These are phyloP conservation scores for Yarrowia porcina DNA, from an alignment of 805 yeast genomes.

Conservation along the genomic window DNA sequence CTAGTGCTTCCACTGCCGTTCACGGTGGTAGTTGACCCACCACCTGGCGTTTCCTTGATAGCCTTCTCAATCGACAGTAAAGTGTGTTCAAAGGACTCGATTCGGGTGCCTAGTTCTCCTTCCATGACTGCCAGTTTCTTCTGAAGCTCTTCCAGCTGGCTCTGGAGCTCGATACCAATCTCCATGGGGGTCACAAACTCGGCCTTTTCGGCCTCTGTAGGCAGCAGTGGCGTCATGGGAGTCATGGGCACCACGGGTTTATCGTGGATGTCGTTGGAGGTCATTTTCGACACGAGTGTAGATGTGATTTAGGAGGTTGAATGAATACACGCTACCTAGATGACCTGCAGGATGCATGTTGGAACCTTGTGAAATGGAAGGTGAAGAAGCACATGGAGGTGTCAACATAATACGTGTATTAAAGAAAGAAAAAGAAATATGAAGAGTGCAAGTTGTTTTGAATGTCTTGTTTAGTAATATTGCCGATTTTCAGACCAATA, in stretches of 20 bases:
- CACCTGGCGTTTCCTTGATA: not conserved
- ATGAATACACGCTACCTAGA: not conserved
- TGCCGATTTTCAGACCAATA: no score
- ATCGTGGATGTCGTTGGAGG: not conserved
- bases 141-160: constrained; percentile 14
- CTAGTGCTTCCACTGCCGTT: constrained; percentile 3
- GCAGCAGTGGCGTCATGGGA: constrained; percentile 5
- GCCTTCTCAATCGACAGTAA: constrained; percentile 13
- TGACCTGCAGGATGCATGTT: not conserved
- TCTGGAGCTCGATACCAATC: constrained; percentile 8
- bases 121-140: constrained; percentile 22
- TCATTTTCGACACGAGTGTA: not conserved
- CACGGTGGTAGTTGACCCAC: not conserved
- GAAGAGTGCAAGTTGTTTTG: not conserved
- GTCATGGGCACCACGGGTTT: not conserved
- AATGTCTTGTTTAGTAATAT: no score
- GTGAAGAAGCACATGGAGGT: not conserved
- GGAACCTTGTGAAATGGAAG: not conserved
- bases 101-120: not conserved
- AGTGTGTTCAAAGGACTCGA: constrained; percentile 17
- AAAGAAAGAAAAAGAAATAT: not conserved
- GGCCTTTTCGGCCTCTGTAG: constrained; percentile 19
- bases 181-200: constrained; percentile 23
- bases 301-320: not conserved
- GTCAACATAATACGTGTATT: not conserved